Percentiles rank a stretch among this genome's conserved stretches.
phyloP scores from a whole-genome alignment of 305 asterid species.

The Solanum hybrid region DNA sequence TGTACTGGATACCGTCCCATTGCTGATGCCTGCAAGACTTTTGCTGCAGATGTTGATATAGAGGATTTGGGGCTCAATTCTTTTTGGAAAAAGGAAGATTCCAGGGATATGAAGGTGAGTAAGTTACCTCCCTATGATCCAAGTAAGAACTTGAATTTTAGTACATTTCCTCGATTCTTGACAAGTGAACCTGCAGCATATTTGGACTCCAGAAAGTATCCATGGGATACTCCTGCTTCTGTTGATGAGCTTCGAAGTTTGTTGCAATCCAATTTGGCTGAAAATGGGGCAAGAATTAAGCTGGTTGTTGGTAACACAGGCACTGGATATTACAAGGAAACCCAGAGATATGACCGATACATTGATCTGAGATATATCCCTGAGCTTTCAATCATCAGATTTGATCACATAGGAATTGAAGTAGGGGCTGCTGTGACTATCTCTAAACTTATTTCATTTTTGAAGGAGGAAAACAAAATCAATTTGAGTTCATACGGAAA shows the following conservation, averaged over 20 bases:
- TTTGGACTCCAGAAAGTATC: conserved; percentile 31
- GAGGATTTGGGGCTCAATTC: conserved; percentile 74
- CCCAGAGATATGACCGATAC: conserved; percentile 26
- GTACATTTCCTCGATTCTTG: conserved; percentile 27
- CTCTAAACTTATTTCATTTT: conserved; percentile 33
- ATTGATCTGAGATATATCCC: conserved; percentile 60
- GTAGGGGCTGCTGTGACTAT: conserved; percentile 66
- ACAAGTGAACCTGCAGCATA: conserved; percentile 9
- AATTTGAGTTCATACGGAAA: conserved; percentile 16
- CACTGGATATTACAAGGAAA: conserved; percentile 55
- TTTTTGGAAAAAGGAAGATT: conserved; percentile 53
- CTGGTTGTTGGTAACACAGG: conserved; percentile 76
- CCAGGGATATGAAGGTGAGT: conserved; percentile 20
- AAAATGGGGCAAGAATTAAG: conserved; percentile 24
- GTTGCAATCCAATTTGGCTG: conserved; percentile 25
- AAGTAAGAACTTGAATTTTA: conserved; percentile 10
- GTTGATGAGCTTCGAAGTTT: conserved; percentile 45
- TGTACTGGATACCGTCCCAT: conserved; percentile 85
- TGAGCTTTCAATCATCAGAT: conserved; percentile 39
- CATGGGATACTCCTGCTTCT: conserved; percentile 54
- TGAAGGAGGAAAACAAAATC: conserved; percentile 27
- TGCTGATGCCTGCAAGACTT: conserved; percentile 85
- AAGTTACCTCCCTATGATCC: conserved; percentile 42
- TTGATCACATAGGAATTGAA: conserved; percentile 30
- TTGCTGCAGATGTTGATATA: conserved; percentile 60